A percentile compares a stretch with the other conserved stretches of the same genome.
These are phyloP conservation scores for Starmerella bombi DNA, from an alignment of 805 yeast species.

Conservation along the genomic window DNA sequence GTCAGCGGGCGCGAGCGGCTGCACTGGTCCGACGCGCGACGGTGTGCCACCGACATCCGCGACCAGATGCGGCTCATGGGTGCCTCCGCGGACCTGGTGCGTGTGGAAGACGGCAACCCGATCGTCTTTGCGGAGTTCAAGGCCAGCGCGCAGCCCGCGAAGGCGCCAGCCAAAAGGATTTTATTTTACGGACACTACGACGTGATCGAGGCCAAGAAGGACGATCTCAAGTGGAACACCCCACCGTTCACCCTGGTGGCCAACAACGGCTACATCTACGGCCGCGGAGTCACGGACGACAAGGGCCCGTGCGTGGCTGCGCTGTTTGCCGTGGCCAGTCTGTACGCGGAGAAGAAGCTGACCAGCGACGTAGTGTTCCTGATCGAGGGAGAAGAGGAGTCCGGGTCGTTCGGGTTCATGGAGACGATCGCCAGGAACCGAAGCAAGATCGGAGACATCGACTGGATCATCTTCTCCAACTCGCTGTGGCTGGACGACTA, in stretches of 20 bases:
- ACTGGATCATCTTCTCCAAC: constrained; percentile 81
- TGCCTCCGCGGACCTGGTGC: constrained; percentile 47
- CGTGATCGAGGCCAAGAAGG: constrained; percentile 64
- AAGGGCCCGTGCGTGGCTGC: constrained; percentile 89
- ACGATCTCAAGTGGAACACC: constrained; percentile 46
- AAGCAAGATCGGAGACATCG: constrained; percentile 53
- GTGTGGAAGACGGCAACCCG: constrained; percentile 72
- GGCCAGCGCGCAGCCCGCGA: constrained; percentile 24
- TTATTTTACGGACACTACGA: constrained; percentile 95
- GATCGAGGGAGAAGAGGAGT: constrained; percentile 92
- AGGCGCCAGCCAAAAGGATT: constrained; percentile 31
- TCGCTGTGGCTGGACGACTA: constrained; percentile 88
- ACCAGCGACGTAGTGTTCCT: constrained; percentile 65
- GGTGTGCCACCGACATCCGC: constrained; percentile 67
- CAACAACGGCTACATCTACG: constrained; percentile 72
- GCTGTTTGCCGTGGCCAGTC: constrained; percentile 70
- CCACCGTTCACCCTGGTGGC: constrained; percentile 69
- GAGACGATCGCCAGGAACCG: constrained; percentile 40
- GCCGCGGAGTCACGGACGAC: constrained; percentile 88
- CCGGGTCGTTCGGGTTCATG: constrained; percentile 79
- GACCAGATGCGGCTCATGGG: constrained; percentile 55
- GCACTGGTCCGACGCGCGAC: constrained; percentile 64
- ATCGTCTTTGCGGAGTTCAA: constrained; percentile 62
- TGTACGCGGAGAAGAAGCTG: constrained; percentile 39
- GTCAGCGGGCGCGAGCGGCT: constrained; percentile 61